Conservation (phyloP, 306 rosid genomes). For the Quercus alba region DNA sequence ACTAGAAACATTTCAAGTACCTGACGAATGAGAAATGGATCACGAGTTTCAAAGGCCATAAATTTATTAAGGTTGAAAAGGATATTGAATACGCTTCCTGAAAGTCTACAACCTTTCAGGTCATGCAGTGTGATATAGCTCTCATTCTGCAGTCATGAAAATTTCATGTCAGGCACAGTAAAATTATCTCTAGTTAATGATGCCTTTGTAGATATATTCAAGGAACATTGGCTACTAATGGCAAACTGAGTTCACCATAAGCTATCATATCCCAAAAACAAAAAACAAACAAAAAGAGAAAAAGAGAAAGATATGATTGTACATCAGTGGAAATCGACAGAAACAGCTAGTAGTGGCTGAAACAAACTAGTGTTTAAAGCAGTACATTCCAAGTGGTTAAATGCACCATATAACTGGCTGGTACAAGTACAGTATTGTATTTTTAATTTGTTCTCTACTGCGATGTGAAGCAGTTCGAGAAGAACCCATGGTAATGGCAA, state of each 20-base stretch:
- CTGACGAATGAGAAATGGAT: slow-evolving; percentile 99
- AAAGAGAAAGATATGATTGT: background rate
- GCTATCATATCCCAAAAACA: background rate
- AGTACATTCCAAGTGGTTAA: too few species aligned
- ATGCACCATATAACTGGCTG: too few species aligned
- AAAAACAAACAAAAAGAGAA: background rate
- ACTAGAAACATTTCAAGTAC: slow-evolving; percentile 34
- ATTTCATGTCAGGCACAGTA: slow-evolving; percentile 7
- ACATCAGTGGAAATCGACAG: too few species aligned
- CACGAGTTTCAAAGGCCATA: slow-evolving; percentile 99
- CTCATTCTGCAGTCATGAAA: slow-evolving; percentile 63
- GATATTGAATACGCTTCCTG: slow-evolving; percentile 93
- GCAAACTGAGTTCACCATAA: background rate
- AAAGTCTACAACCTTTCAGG: slow-evolving; percentile 90
- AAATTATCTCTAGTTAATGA: background rate
- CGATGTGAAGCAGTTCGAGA: too few species aligned
- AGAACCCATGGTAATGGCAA: too few species aligned
- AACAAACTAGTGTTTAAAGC: too few species aligned
- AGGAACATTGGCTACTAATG: background rate
- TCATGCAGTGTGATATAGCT: slow-evolving; percentile 70
- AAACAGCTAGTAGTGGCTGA: too few species aligned
- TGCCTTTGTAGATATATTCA: background rate
- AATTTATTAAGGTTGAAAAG: slow-evolving; percentile 97
- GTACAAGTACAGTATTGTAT: too few species aligned
- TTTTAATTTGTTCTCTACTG: too few species aligned